Conservation (phyloP, 768 basidiomycete genomes). For the Boletus pseudo-olivaceus region DNA sequence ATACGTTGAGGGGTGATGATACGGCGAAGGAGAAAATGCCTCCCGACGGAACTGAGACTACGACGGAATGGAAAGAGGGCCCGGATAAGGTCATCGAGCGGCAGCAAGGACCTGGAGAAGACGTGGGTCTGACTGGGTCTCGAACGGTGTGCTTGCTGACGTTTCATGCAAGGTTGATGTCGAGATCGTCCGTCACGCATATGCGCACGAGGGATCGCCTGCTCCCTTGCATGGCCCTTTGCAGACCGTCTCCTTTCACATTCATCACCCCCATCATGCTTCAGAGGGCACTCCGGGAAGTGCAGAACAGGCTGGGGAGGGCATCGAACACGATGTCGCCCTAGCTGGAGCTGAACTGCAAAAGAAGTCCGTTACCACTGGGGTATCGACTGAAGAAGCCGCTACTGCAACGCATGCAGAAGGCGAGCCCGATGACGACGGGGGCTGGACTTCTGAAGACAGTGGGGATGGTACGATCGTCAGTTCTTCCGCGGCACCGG, state of each 20-base stretch:
- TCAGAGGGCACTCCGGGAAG: slow-evolving; percentile 21
- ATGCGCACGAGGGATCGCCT: slow-evolving; percentile 9
- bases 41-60: slow-evolving; percentile 42
- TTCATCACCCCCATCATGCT: slow-evolving; percentile 16
- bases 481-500: slow-evolving; percentile 1
- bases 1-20: slow-evolving; percentile 14
- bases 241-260: slow-evolving; percentile 6
- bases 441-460: slow-evolving; percentile 62
- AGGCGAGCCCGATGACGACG: slow-evolving; percentile 43
- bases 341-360: slow-evolving; percentile 13
- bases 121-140: slow-evolving; percentile 43
- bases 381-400: slow-evolving; percentile 2
- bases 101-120: slow-evolving; percentile 54
- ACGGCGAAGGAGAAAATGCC: slow-evolving; percentile 34
- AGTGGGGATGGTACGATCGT: slow-evolving; percentile 28
- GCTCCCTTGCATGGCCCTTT: not conserved
- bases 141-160: slow-evolving; percentile 14
- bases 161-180: slow-evolving; percentile 53
- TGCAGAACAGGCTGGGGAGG: slow-evolving; percentile 21
- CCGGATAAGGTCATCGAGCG: slow-evolving; percentile 63
- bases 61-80: slow-evolving; percentile 69
- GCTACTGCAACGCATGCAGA: slow-evolving; percentile 2
- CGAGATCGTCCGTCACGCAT: slow-evolving; percentile 51
- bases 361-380: slow-evolving; percentile 1
- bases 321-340: slow-evolving; percentile 15